Evolutionary conservation across 2,329 filamentous ascomycete genomes (phyloP).

Genomic region (Phaeosphaeriaceae sp.): DNA sequence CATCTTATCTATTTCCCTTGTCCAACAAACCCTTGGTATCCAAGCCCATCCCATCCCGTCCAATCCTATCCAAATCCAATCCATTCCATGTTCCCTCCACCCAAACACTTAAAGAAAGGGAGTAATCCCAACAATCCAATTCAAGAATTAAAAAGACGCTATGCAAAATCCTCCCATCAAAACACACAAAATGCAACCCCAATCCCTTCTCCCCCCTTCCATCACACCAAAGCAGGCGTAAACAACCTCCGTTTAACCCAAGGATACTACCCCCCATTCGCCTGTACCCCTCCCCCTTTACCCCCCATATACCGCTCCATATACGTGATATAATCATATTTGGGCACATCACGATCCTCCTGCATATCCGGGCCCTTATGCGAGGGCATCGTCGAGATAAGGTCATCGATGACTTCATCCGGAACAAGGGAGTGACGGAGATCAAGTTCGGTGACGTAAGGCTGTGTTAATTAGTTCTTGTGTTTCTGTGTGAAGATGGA

Average conservation of each 20-base stretch:
- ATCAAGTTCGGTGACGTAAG: conserved; percentile 98
- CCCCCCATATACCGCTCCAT: conserved; percentile 75
- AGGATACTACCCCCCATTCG: conserved; percentile 31
- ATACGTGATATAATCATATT: conserved; percentile 96
- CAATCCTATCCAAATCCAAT: too few relatives aligned
- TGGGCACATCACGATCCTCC: conserved; percentile 80
- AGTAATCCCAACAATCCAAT: too few relatives aligned
- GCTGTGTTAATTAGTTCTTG: conserved; percentile 52
- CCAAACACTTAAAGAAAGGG: too few relatives aligned
- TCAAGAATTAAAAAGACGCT: too few relatives aligned
- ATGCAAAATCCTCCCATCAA: too few relatives aligned
- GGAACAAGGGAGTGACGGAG: conserved; percentile 92
- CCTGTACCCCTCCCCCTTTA: conserved; percentile 26
- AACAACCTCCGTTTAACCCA: conserved; percentile 15
- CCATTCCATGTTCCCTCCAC: too few relatives aligned
- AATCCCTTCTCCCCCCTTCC: too few relatives aligned
- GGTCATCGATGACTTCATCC: conserved; percentile 94
- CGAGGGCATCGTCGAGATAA: conserved; percentile 82
- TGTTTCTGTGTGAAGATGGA: not conserved
- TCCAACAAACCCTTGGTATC: too few relatives aligned
- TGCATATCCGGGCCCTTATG: conserved; percentile 86
- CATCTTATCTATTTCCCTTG: too few relatives aligned
- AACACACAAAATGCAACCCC: too few relatives aligned
- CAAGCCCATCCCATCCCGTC: too few relatives aligned
- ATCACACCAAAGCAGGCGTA: conserved; percentile 24